Evolutionary conservation across 2,329 filamentous ascomycete genomes (phyloP).

Genomic region (Trichoderma oligosporum): DNA sequence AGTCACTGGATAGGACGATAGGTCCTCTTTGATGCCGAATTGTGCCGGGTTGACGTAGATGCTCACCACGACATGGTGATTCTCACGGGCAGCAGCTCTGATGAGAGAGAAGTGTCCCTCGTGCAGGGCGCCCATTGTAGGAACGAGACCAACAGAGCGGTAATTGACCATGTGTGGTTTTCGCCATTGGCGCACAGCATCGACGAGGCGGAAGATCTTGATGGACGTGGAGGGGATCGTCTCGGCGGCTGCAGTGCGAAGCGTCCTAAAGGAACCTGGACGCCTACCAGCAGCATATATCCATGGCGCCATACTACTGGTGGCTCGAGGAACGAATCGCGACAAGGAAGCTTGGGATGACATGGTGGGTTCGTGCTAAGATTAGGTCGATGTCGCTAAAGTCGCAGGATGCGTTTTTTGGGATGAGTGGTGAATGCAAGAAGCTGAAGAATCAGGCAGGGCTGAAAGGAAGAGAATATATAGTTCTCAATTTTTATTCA

Average conservation of each 20-base stretch:
- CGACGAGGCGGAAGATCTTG: constrained; percentile 71
- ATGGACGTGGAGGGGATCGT: constrained; percentile 57
- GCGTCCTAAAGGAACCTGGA: constrained; percentile 20
- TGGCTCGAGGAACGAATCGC: constrained; percentile 12
- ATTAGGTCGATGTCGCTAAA: neutral
- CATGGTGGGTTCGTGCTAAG: neutral
- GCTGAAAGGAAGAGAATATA: neutral
- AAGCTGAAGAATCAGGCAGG: neutral
- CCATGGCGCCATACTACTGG: constrained; percentile 6
- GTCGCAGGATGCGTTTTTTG: neutral
- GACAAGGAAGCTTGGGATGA: constrained; percentile 4
- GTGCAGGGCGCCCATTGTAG: constrained; percentile 98
- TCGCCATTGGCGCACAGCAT: constrained; percentile 66
- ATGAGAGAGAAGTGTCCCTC: constrained; percentile 83
- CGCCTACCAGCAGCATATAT: neutral
- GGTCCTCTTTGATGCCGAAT: constrained; percentile 84
- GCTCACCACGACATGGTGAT: constrained; percentile 82
- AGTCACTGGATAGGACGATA: constrained; percentile 83
- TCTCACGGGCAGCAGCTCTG: constrained; percentile 76
- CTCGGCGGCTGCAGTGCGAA: constrained; percentile 31
- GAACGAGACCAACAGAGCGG: constrained; percentile 79
- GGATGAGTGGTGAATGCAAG: too few relatives aligned
- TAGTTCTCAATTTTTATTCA: neutral
- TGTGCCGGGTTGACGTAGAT: constrained; percentile 97
- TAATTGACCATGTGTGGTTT: constrained; percentile 61